These are phyloP conservation scores for Saposhnikovia divaricata DNA, from an alignment of 129 eudicot genomes.

Conservation along the genomic window DNA sequence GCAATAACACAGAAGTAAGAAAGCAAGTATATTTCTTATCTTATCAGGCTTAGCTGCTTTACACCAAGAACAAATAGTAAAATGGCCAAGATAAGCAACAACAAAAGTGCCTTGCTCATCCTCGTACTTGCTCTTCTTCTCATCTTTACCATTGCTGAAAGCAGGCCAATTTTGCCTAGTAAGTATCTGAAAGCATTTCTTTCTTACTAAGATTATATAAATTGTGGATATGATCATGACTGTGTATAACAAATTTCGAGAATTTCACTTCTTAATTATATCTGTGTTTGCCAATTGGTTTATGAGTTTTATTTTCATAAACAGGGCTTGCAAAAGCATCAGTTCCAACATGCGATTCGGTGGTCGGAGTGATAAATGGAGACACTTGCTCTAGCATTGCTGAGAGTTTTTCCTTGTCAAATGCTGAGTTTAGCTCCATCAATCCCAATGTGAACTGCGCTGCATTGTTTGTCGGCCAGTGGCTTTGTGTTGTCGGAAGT, in stretches of 20 bases:
- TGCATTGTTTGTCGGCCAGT: not conserved
- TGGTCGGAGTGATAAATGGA: not conserved
- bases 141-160: slow-evolving; percentile 3
- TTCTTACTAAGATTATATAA: not conserved
- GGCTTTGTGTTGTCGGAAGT: slow-evolving; percentile 6
- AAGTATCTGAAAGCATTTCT: not conserved
- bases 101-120: not conserved
- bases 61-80: not conserved
- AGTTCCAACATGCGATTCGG: not conserved
- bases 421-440: not conserved
- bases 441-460: not conserved
- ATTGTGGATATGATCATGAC: not conserved
- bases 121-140: not conserved
- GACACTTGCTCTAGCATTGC: slow-evolving; percentile 4
- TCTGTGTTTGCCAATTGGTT: not conserved
- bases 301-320: not conserved
- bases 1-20: not conserved
- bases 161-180: not conserved
- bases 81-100: slow-evolving; percentile 4
- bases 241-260: not conserved
- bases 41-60: not conserved
- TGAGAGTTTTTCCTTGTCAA: not conserved
- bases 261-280: not conserved
- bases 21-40: not conserved
- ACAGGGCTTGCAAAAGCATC: not conserved